phyloP scores from a whole-genome alignment of 805 yeast genomes.

The Clavispora santaluciae region DNA sequence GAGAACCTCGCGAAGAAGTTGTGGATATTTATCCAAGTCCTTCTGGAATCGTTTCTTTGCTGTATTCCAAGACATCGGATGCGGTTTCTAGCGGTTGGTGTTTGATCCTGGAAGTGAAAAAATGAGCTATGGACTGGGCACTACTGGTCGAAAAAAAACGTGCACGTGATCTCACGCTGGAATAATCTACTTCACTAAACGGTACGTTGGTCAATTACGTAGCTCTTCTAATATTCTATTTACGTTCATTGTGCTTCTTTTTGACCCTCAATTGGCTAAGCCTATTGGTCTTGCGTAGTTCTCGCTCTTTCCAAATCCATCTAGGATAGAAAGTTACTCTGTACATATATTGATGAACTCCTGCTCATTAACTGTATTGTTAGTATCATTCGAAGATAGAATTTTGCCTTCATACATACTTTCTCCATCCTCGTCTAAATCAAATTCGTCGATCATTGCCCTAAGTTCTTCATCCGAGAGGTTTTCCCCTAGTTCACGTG shows the following conservation, averaged over 20 bases:
- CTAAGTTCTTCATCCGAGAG: constrained; percentile 86
- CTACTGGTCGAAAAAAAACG: constrained; percentile 1
- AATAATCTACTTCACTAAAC: neutral
- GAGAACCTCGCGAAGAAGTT: constrained; percentile 25
- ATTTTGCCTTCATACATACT: constrained; percentile 36
- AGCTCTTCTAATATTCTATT: neutral
- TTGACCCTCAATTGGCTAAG: neutral
- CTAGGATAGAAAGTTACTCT: constrained; percentile 33
- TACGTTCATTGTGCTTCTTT: neutral
- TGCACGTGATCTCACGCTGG: neutral
- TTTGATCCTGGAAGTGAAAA: neutral
- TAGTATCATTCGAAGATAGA: constrained; percentile 18
- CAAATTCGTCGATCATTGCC: constrained; percentile 98
- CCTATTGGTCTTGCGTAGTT: no score
- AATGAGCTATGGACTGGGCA: constrained; percentile 1
- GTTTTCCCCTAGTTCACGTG: constrained; percentile 89
- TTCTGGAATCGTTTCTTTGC: constrained; percentile 33
- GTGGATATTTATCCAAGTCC: constrained; percentile 30
- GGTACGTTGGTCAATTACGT: neutral
- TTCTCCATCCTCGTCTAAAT: constrained; percentile 93
- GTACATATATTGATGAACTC: constrained; percentile 88
- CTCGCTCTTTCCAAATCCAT: neutral
- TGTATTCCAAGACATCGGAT: constrained; percentile 29
- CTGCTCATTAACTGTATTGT: constrained; percentile 61
- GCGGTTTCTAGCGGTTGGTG: neutral